Evolutionary conservation across 78 protist species (phyloP).

Genomic region (Pigoraptor vietnamica): DNA sequence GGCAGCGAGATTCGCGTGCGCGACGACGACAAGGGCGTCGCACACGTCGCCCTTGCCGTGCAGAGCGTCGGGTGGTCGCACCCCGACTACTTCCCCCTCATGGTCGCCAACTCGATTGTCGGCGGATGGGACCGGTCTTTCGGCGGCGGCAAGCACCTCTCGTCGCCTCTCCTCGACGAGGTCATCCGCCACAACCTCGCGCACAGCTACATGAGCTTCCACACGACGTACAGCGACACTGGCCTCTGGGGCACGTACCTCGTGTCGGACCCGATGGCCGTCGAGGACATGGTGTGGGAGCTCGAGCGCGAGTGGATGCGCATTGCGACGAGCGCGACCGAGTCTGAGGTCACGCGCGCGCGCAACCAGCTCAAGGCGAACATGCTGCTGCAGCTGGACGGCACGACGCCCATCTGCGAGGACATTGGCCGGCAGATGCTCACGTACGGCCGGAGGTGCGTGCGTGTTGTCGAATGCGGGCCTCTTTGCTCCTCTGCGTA

Average conservation of each 20-base stretch:
- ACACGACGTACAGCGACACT: constrained; percentile 88
- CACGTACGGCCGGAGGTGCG: constrained; percentile 76
- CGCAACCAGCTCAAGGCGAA: constrained; percentile 58
- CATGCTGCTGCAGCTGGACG: constrained; percentile 53
- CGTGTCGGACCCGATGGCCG: constrained; percentile 31
- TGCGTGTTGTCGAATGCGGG: constrained; percentile 53
- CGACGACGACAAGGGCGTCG: not conserved
- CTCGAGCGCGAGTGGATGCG: constrained; percentile 57
- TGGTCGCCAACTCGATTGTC: constrained; percentile 25
- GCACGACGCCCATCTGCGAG: constrained; percentile 59
- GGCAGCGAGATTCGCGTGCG: not conserved
- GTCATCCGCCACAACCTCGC: constrained; percentile 60
- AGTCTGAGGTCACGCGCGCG: constrained; percentile 66
- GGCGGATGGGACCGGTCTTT: constrained; percentile 72
- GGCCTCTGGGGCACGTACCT: constrained; percentile 87
- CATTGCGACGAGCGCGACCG: constrained; percentile 26
- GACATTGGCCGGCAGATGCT: constrained; percentile 88
- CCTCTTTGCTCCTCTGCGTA: not conserved
- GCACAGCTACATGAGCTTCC: constrained; percentile 62
- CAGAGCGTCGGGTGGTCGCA: not conserved
- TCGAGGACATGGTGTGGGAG: constrained; percentile 53
- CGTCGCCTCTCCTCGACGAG: constrained; percentile 50
- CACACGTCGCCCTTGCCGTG: not conserved
- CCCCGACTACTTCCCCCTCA: not conserved
- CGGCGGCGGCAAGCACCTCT: constrained; percentile 54